Conservation (phyloP, 768 basidiomycete genomes). For the Amanita phalloides region DNA sequence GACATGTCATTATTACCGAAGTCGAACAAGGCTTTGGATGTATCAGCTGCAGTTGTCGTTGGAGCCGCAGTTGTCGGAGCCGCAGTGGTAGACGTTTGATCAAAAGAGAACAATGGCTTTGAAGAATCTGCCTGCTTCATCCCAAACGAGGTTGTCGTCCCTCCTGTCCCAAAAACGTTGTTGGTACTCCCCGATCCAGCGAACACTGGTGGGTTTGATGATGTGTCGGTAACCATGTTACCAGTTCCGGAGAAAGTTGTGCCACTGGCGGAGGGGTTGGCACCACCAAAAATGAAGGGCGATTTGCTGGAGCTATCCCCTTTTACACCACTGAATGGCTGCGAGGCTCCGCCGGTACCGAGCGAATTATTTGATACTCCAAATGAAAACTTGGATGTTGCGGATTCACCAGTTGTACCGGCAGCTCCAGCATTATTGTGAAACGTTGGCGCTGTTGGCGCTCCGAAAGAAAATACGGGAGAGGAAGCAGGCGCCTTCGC, state of each 20-base stretch:
- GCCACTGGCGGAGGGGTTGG: background rate
- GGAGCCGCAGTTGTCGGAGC: background rate
- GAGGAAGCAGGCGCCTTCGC: background rate
- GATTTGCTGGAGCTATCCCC: background rate
- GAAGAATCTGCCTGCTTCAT: conserved; percentile 9
- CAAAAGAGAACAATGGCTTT: conserved; percentile 9
- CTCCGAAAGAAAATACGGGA: background rate
- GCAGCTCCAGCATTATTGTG: background rate
- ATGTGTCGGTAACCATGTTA: background rate
- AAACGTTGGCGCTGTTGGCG: background rate
- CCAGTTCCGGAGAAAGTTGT: background rate
- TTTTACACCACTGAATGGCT: background rate
- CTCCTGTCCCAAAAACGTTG: background rate
- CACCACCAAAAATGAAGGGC: background rate
- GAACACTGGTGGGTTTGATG: background rate
- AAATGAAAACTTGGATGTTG: background rate
- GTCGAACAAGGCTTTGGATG: conserved; percentile 8
- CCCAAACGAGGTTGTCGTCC: background rate
- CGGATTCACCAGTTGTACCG: background rate
- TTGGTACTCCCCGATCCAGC: background rate
- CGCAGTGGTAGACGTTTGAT: conserved; percentile 1
- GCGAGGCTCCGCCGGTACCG: background rate
- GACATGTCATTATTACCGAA: conserved; percentile 1
- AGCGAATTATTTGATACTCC: background rate
- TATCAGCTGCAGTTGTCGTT: conserved; percentile 4